phyloP scores from a whole-genome alignment of 352 stramenopile species.

The Phytophthora hybrid region DNA sequence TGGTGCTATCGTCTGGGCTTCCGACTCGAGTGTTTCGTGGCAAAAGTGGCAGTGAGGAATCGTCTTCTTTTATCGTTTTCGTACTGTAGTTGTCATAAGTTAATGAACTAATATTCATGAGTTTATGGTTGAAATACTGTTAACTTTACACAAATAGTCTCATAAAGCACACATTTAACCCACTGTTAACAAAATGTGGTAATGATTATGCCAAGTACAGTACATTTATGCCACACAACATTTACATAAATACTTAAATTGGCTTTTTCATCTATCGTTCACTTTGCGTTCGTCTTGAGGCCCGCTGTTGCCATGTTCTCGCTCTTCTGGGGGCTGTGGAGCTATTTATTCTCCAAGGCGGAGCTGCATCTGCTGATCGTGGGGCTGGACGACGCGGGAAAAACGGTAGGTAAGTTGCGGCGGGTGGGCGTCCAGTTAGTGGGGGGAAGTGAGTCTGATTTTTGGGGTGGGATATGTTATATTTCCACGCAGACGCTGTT shows the following conservation, averaged over 20 bases:
- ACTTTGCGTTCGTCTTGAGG: neutral
- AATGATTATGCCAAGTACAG: no score
- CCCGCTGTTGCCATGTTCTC: conserved; percentile 76
- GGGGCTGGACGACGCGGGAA: conserved; percentile 92
- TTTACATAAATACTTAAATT: conserved; percentile 9
- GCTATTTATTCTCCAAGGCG: conserved; percentile 87
- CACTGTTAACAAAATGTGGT: no score
- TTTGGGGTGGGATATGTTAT: neutral
- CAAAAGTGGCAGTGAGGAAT: conserved; percentile 15
- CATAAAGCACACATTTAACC: no score
- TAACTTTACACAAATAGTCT: no score
- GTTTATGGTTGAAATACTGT: no score
- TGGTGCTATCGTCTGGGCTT: conserved; percentile 23
- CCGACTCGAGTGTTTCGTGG: conserved; percentile 9
- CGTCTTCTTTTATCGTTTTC: neutral
- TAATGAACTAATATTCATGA: no score
- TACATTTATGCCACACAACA: no score
- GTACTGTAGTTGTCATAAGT: neutral
- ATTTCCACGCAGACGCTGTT: conserved; percentile 72
- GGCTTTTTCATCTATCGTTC: neutral
- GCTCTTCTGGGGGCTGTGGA: conserved; percentile 82
- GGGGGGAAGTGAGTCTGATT: neutral
- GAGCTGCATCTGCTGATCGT: conserved; percentile 94
- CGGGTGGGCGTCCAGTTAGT: no score
- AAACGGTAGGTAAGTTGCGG: conserved; percentile 84